Base-by-base conservation (phyloP, 352 stramenopile genomes). In the Chrysophaeum taylorii region DNA sequence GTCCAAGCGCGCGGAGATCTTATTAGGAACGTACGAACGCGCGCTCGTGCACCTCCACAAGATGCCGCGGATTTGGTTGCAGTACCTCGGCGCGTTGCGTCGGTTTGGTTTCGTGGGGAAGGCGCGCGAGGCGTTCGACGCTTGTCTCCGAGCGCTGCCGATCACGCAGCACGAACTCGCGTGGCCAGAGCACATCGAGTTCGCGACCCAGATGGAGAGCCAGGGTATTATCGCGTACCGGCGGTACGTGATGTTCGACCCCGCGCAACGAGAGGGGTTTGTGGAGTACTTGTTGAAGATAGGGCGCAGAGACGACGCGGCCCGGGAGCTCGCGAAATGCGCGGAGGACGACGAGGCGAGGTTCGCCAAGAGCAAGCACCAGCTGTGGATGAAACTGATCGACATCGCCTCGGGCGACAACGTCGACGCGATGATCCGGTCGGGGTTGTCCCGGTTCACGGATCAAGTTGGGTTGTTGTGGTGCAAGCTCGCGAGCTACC, bases 401-500 rank as follows among this genome's bases (percentile, higher is more conserved):
- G 88, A 98, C 52, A 85, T 98, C 71, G 92, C 96, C 61, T 92
- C 89, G 27, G 87, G 90, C 64, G 90, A 98, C 82, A 83, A 98
- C 78, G 94, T 98, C 68, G 92, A 98, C 57, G 84, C 82, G 1
- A 95, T 99, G 70, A 78, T 99, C 41, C 81, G 94, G 42, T 95
- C 85, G 63, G 94, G 92, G 0, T 89, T 98, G 64, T 64, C 75
- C 39, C 78, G 86, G 60, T 96, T 97, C 73, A 90, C 87, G 29
- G 92, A 99, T 78, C 93, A 99, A 82, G 90, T 97, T 62, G 96
- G 94, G 0, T 86, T 89, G 2, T 81, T 99, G 35, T 99, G 95
- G 95, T 97, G 91, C 79, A 87, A 93, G 52, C 84, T 99, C 21
- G 94, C 95, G 23, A 95, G 96, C 74, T 97, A 97, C 73, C 97